Base-by-base conservation (phyloP, 306 rosid species). In the Prunus salicina region DNA sequence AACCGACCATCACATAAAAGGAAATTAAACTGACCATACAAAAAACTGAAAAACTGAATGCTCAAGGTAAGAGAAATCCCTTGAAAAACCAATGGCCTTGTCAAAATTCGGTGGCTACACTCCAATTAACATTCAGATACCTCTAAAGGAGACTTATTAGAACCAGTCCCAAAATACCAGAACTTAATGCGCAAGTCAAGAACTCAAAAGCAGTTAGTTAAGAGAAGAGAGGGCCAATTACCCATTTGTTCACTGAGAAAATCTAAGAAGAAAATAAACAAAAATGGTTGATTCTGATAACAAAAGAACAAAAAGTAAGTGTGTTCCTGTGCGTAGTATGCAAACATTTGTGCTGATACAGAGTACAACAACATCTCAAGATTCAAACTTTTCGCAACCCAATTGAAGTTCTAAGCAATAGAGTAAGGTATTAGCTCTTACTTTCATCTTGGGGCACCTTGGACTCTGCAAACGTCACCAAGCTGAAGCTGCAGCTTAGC, bases 361-460 rank as follows among this genome's bases (percentile, higher is more conserved):
- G 11, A 14, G 62, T 41, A 34, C 18, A 57, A 28, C 61, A 45
- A 28, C 61, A 45, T 69, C 30, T 67, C 55, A 80, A 66, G 72
- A 65, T 41, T 43, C 38, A 70, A 70, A 67, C 56, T 51, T 72
- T 80, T 13, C 56, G 34, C 28, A 47, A 1, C 61, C n/a, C 18
- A 78, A 49, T 53, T 12, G 19, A 63, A 63, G 3, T 11, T 12
- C 6, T 6, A 71, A 38, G 57, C 57, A 62, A 78, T 1, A 14
- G 41, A 51, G 53, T 19, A 12, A n/a, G 53, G 4, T n/a, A 64
- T 14, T 14, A 65, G 38, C 47, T 47, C 81, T 76, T 52, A 81
- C 96, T 90, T 82, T 92, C 96, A 62, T 88, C 82, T 53, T 87
- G 89, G 62, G 97, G 85, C 47, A 92, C 70, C 75, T 57, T 73